Evolutionary conservation across 371 early-diverging fungal genomes (phyloP).

Genomic region (Parasitella parasitica): DNA sequence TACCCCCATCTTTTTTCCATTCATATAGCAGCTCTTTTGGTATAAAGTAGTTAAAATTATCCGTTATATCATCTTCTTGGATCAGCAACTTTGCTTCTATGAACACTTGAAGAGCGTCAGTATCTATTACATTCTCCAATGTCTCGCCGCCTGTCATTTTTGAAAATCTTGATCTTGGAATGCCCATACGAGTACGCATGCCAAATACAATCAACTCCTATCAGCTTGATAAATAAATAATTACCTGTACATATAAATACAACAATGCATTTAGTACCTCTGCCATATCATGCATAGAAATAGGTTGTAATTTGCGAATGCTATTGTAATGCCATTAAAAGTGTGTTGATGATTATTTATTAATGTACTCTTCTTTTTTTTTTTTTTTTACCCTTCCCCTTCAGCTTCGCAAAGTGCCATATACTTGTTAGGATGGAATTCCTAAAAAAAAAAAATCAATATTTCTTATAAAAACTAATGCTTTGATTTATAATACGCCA

Average conservation of each 20-base stretch:
- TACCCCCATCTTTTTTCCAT: conserved; percentile 22
- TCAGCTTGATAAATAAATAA: neutral
- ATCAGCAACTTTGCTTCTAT: conserved; percentile 26
- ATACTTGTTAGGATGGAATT: conserved; percentile 57
- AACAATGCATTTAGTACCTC: conserved; percentile 24
- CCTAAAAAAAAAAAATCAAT: conserved; percentile 22
- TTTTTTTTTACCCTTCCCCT: conserved; percentile 62
- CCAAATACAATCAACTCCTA: conserved; percentile 73
- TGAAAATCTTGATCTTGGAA: conserved; percentile 41
- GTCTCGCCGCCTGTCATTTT: conserved; percentile 24
- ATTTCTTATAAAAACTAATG: neutral
- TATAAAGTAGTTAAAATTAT: conserved; percentile 4
- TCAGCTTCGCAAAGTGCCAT: conserved; percentile 51
- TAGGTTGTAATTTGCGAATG: conserved; percentile 26
- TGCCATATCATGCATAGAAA: conserved; percentile 21
- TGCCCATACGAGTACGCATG: conserved; percentile 64
- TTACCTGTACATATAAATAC: too few relatives aligned
- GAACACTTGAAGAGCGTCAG: conserved; percentile 22
- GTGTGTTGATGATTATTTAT: neutral
- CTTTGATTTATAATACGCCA: conserved; percentile 46
- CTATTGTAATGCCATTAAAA: too few relatives aligned
- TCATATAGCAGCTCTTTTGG: conserved; percentile 27
- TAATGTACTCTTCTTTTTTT: neutral
- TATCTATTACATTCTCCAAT: conserved; percentile 32
- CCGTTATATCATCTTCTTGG: conserved; percentile 10